Conservation (phyloP, 495 filamentous ascomycete species). For the Penicillium nucicola region DNA sequence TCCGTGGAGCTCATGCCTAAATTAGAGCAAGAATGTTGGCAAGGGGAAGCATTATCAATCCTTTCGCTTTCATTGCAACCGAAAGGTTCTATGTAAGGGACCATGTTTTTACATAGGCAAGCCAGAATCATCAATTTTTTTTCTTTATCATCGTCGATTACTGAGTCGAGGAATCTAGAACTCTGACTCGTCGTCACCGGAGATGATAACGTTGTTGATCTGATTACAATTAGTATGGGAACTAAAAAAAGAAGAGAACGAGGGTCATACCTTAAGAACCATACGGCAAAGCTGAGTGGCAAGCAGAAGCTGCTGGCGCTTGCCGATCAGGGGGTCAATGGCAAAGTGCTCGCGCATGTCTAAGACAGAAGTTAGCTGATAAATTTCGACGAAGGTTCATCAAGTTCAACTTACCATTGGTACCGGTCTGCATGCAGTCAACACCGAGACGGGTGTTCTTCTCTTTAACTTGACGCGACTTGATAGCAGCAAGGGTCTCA, state of each 20-base stretch:
- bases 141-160: conserved; percentile 21
- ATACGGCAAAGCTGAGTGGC: conserved; percentile 98
- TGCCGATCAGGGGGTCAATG: conserved; percentile 96
- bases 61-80: conserved; percentile 27
- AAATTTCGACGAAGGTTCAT: background rate
- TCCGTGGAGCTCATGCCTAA: too few relatives aligned
- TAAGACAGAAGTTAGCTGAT: conserved; percentile 23
- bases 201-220: conserved; percentile 92
- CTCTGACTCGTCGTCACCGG: conserved; percentile 87
- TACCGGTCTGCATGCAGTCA: conserved; percentile 94
- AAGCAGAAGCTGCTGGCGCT: conserved; percentile 91
- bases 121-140: conserved; percentile 24
- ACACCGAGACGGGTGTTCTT: conserved; percentile 83
- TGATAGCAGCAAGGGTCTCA: conserved; percentile 89
- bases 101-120: conserved; percentile 30
- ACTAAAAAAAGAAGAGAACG: background rate
- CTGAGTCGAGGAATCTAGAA: conserved; percentile 57
- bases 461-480: conserved; percentile 91
- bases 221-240: conserved; percentile 26
- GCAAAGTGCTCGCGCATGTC: conserved; percentile 97
- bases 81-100: conserved; percentile 28
- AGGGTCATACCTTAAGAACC: conserved; percentile 84
- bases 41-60: conserved; percentile 22
- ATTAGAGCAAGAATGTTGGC: background rate
- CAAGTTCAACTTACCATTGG: conserved; percentile 59